Percentiles rank a stretch among this genome's conserved stretches.
Conservation (phyloP, 2,329 filamentous ascomycete species). For the Penicillium sp. region DNA sequence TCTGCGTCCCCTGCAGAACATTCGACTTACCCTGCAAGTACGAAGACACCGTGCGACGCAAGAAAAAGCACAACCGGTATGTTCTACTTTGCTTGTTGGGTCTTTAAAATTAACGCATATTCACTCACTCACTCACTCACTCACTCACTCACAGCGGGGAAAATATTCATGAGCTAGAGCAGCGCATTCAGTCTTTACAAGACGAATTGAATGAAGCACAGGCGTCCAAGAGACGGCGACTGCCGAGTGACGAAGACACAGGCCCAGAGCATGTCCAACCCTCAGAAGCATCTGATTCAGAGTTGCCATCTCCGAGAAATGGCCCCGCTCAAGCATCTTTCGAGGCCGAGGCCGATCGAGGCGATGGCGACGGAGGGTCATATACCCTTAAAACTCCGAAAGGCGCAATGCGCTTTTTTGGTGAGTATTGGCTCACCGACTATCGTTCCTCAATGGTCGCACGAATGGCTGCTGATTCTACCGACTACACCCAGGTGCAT, state of each 20-base stretch:
- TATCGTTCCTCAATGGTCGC: background rate
- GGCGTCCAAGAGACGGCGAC: background rate
- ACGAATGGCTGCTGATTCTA: background rate
- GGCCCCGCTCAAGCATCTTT: background rate
- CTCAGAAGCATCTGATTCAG: background rate
- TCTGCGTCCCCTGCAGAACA: constrained; percentile 11
- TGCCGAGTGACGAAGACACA: background rate
- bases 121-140: background rate
- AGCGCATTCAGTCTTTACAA: constrained; percentile 1
- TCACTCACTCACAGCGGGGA: background rate
- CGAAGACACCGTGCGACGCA: constrained; percentile 4
- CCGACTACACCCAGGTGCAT: constrained; percentile 13
- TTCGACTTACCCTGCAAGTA: constrained; percentile 11
- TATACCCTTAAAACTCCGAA: constrained; percentile 16
- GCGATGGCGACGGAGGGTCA: constrained; percentile 9
- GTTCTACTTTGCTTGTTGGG: background rate
- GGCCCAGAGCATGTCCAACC: background rate
- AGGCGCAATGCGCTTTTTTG: constrained; percentile 23
- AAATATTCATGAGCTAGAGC: background rate
- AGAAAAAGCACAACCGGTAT: constrained; percentile 2
- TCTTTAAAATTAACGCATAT: background rate
- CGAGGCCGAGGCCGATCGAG: constrained; percentile 4
- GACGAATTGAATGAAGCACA: constrained; percentile 4
- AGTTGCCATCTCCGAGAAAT: background rate
- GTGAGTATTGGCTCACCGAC: constrained; percentile 2